A percentile compares a stretch with the other conserved stretches of the same genome.
These are phyloP conservation scores for Jatropha multifida DNA, from an alignment of 441 rosid species.

Conservation along the genomic window DNA sequence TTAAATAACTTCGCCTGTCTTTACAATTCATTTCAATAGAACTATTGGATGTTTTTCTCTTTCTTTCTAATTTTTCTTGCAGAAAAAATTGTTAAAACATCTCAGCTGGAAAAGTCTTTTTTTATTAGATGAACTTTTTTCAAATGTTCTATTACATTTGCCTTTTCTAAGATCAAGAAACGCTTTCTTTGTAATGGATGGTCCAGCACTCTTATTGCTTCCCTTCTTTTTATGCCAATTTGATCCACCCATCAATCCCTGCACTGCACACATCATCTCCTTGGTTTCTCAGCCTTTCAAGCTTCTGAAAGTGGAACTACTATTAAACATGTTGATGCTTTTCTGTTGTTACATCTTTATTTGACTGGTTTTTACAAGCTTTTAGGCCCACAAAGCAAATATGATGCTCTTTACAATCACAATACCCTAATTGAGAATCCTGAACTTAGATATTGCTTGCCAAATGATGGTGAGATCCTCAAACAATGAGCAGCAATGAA, in stretches of 20 bases:
- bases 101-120: slow-evolving; percentile 3
- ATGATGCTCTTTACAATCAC: background rate
- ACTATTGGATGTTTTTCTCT: too few species aligned
- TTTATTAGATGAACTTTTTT: background rate
- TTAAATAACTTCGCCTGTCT: background rate
- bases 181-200: slow-evolving; percentile 14
- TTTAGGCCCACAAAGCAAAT: slow-evolving; percentile 24
- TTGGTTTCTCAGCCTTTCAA: slow-evolving; percentile 18
- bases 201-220: slow-evolving; percentile 12
- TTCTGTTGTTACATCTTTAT: slow-evolving; percentile 14
- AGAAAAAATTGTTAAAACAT: background rate
- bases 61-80: background rate
- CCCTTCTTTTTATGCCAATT: slow-evolving; percentile 12
- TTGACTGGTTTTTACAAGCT: slow-evolving; percentile 24
- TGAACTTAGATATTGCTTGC: slow-evolving; percentile 4
- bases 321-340: slow-evolving; percentile 14
- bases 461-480: slow-evolving; percentile 16
- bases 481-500: slow-evolving; percentile 8
- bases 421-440: slow-evolving; percentile 9
- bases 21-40: background rate
- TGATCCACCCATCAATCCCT: slow-evolving; percentile 9
- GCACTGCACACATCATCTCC: slow-evolving; percentile 8
- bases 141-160: background rate
- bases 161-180: slow-evolving; percentile 14
- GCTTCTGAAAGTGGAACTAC: slow-evolving; percentile 22